Percentiles rank a stretch among this genome's conserved stretches.
Evolutionary conservation across 352 stramenopile genomes (phyloP).

Genomic region (Phytophthora constricta): DNA sequence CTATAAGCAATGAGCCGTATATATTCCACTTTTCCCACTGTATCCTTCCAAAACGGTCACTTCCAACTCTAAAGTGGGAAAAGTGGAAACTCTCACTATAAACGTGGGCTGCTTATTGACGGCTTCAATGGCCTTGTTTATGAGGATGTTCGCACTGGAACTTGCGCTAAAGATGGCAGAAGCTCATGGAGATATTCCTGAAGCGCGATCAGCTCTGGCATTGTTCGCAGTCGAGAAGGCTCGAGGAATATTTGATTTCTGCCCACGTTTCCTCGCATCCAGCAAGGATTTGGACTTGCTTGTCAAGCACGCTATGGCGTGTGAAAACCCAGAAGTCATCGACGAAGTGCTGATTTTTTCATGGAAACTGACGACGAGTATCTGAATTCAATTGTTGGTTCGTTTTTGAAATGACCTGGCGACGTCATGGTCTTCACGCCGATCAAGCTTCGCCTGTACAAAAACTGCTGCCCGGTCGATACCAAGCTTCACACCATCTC

Average conservation of each 20-base stretch:
- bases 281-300: not conserved
- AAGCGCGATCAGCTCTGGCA: not conserved
- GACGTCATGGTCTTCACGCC: too few relatives aligned
- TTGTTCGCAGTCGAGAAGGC: not conserved
- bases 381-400: conserved; percentile 5
- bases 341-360: not conserved
- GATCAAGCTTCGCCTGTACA: too few relatives aligned
- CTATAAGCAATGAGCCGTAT: too few relatives aligned
- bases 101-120: too few relatives aligned
- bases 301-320: conserved; percentile 4
- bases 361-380: not conserved
- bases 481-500: too few relatives aligned
- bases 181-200: not conserved
- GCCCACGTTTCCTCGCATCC: not conserved
- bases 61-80: too few relatives aligned
- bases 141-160: not conserved
- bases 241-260: not conserved
- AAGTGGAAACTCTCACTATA: too few relatives aligned
- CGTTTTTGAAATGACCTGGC: not conserved
- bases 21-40: too few relatives aligned
- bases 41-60: too few relatives aligned
- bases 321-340: not conserved
- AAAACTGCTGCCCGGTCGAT: too few relatives aligned
- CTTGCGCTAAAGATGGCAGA: not conserved
- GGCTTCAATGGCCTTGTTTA: not conserved